Conservation (phyloP, 352 stramenopile species). For the Pythium sp. region DNA sequence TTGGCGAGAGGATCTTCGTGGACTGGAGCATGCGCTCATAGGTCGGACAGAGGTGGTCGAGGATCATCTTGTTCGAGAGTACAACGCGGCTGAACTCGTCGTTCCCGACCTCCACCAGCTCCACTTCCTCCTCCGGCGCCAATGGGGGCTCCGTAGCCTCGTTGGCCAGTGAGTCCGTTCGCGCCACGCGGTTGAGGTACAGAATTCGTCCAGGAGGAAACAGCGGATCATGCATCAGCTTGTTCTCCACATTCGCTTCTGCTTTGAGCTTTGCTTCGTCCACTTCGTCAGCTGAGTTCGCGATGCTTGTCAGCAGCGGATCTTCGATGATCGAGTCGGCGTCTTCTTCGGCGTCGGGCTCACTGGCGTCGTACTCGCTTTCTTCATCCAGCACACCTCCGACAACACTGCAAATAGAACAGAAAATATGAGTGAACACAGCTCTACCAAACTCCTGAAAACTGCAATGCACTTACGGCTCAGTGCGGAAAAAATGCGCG, state of each 20-base stretch:
- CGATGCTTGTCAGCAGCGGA: not conserved
- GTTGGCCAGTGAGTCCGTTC: not conserved
- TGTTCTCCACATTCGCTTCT: not conserved
- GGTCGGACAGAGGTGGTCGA: slow-evolving; percentile 82
- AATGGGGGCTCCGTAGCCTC: not conserved
- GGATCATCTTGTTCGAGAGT: slow-evolving; percentile 81
- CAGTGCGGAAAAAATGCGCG: slow-evolving; percentile 9
- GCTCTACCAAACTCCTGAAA: no score
- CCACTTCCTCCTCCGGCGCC: slow-evolving; percentile 22
- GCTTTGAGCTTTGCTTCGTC: not conserved
- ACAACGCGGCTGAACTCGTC: slow-evolving; percentile 72
- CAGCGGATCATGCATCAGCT: slow-evolving; percentile 50
- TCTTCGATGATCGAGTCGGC: slow-evolving; percentile 3
- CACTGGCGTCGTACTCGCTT: not conserved
- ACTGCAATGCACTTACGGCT: not conserved
- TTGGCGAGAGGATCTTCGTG: slow-evolving; percentile 12
- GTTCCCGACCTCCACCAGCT: slow-evolving; percentile 61
- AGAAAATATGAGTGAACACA: not conserved
- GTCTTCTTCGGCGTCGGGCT: slow-evolving; percentile 7
- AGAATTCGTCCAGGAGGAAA: slow-evolving; percentile 71
- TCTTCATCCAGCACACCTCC: not conserved
- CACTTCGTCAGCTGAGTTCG: not conserved
- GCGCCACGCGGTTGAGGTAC: slow-evolving; percentile 51
- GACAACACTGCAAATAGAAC: not conserved
- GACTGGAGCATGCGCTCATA: slow-evolving; percentile 64